phyloP scores from a whole-genome alignment of 345 rosid species.

The Salix brachista region DNA sequence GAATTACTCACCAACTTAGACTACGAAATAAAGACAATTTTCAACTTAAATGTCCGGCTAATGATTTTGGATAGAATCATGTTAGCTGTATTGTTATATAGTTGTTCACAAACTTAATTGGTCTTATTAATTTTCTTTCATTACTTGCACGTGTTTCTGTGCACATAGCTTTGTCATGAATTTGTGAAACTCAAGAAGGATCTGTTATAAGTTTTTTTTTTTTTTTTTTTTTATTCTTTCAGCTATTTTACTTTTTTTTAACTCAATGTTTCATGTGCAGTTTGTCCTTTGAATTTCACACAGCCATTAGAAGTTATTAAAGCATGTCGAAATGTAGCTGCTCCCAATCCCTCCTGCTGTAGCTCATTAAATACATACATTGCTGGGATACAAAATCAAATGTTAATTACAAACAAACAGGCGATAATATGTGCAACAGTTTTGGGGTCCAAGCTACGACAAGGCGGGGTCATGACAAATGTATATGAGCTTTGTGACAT shows the following conservation, averaged over 20 bases:
- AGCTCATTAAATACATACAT: conserved; percentile 80
- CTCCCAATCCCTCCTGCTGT: conserved; percentile 92
- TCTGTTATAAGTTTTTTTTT: neutral
- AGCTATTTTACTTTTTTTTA: neutral
- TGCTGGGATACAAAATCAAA: conserved; percentile 78
- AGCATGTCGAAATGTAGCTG: conserved; percentile 81
- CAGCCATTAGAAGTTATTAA: conserved; percentile 76
- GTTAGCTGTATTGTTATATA: neutral
- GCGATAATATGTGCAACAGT: conserved; percentile 86
- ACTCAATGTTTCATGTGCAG: conserved; percentile 39
- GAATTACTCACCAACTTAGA: neutral
- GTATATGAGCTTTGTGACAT: conserved; percentile 92
- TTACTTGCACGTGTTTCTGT: neutral
- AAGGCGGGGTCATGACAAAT: conserved; percentile 84
- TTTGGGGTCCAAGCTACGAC: conserved; percentile 74
- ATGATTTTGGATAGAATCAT: neutral
- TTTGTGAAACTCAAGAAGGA: neutral
- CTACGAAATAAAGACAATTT: neutral
- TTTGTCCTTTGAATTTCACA: conserved; percentile 81
- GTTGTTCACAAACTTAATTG: neutral
- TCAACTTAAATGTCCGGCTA: neutral
- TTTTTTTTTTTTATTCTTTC: neutral
- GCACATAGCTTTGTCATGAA: neutral
- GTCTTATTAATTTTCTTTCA: neutral
- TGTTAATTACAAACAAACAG: conserved; percentile 93